Evolutionary conservation across 2,329 filamentous ascomycete genomes (phyloP), one percentile per base, ranked within the genome.

Genomic region (Cladorrhinum sp.): DNA sequence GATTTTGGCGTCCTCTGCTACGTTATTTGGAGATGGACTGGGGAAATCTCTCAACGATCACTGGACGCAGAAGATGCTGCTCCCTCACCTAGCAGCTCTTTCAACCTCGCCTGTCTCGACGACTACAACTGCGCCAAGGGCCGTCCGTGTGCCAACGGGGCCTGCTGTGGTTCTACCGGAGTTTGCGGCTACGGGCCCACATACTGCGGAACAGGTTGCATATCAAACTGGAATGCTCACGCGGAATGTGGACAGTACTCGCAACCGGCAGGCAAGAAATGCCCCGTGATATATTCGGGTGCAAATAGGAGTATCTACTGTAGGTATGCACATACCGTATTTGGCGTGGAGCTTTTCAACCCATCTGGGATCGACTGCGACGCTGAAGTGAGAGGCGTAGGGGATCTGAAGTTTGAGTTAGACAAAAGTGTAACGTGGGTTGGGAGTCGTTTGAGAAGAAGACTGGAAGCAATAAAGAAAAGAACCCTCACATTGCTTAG

Each of bases 181-280:
- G 18, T 10, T 13, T 52, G 50, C 50, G 18, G 20, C 6, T 38
- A 54, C 29, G 27, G 13, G 12, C 23, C 10, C 10, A n/a, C 8
- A 3, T 41, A 50, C 36, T 59, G 55, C 49, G 51, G 56, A 7
- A 20, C 41, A 2, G 18, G 1, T 4, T 57, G 57, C 27, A 12
- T 6, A 3, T 60, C 57, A 12, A 60, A 60, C 41, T 60, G 60
- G 41, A 18, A 62, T 25, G 57, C 60, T 7, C 38, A 50, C 3
- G 57, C 57, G 1, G 57, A 59, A 2, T 62, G 60, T n/a, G 60
- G 60, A 1, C 12, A 16, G 8, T 1, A 57, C 20, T 53, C 60
- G 13, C 24, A 2, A 4, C 4, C 18, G 1, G 23, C 52, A 1
- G 57, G 54, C 12, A 23, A 57, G 24, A 50, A 23, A 2, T 62